phyloP scores from a whole-genome alignment of 2,329 filamentous ascomycete species.

The Aureobasidium leucospermi region DNA sequence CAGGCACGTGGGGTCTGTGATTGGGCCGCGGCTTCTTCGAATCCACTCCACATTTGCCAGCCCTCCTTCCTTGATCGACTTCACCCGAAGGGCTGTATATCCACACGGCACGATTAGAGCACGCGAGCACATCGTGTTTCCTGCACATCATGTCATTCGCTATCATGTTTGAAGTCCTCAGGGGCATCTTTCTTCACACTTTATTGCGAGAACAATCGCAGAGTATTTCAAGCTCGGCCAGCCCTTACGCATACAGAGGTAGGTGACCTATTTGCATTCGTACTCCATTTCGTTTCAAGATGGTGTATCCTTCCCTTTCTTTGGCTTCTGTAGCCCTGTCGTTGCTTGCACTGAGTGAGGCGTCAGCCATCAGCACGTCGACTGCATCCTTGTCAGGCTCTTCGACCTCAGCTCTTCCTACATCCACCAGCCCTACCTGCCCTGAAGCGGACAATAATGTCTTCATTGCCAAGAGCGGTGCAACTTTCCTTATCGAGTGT shows the following conservation, averaged over 20 bases:
- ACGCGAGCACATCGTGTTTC: slow-evolving; percentile 7
- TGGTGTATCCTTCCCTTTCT: not conserved
- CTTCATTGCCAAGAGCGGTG: slow-evolving; percentile 9
- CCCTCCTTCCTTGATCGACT: not conserved
- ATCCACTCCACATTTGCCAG: not conserved
- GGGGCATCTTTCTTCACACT: not conserved
- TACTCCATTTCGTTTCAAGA: not conserved
- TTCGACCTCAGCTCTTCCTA: not conserved
- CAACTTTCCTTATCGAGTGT: slow-evolving; percentile 13
- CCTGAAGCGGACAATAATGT: slow-evolving; percentile 10
- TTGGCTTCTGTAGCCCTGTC: slow-evolving; percentile 7
- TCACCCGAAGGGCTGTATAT: not conserved
- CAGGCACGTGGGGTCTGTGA: slow-evolving; percentile 1
- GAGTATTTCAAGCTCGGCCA: not conserved
- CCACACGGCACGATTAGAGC: not conserved
- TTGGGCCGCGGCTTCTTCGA: not conserved
- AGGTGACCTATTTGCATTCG: not conserved
- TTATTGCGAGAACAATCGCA: not conserved
- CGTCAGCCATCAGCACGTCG: not conserved
- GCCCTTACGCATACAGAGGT: not conserved
- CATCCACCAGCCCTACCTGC: slow-evolving; percentile 11
- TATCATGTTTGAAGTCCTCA: not conserved
- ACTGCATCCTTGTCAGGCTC: not conserved
- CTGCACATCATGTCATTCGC: slow-evolving; percentile 9
- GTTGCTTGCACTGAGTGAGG: slow-evolving; percentile 8